Conservation (phyloP, 2,329 filamentous ascomycete species). For the Cercospora zeae-maydis region DNA sequence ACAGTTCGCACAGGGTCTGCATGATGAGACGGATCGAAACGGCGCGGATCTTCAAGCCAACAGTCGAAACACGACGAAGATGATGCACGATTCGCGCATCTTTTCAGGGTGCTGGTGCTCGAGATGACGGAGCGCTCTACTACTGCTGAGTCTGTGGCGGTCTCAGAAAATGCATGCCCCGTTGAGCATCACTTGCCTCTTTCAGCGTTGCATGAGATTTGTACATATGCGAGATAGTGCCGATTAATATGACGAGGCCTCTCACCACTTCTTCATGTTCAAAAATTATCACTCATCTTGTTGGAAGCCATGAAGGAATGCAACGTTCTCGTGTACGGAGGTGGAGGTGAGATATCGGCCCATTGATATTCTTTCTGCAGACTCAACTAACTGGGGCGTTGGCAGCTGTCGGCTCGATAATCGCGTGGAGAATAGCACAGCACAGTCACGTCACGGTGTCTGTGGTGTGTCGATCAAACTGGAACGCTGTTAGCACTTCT, state of each 20-base stretch:
- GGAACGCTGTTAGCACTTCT: constrained; percentile 15
- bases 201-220: not conserved
- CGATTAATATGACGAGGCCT: not conserved
- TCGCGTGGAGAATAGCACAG: constrained; percentile 30
- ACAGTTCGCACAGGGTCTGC: not conserved
- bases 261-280: not conserved
- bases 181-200: not conserved
- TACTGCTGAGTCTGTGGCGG: not conserved
- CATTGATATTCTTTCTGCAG: not conserved
- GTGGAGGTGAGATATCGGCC: constrained; percentile 17
- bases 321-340: constrained; percentile 20
- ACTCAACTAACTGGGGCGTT: not conserved
- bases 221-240: not conserved
- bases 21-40: not conserved
- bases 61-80: not conserved
- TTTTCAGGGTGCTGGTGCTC: not conserved
- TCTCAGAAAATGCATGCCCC: not conserved
- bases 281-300: not conserved
- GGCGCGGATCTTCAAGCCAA: not conserved
- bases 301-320: constrained; percentile 2
- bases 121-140: not conserved
- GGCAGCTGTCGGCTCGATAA: constrained; percentile 26
- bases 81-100: not conserved
- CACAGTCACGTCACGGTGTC: constrained; percentile 21
- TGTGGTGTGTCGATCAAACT: constrained; percentile 28